Base-by-base conservation (phyloP, 805 yeast genomes). In the Nadsonia fulvescens region DNA sequence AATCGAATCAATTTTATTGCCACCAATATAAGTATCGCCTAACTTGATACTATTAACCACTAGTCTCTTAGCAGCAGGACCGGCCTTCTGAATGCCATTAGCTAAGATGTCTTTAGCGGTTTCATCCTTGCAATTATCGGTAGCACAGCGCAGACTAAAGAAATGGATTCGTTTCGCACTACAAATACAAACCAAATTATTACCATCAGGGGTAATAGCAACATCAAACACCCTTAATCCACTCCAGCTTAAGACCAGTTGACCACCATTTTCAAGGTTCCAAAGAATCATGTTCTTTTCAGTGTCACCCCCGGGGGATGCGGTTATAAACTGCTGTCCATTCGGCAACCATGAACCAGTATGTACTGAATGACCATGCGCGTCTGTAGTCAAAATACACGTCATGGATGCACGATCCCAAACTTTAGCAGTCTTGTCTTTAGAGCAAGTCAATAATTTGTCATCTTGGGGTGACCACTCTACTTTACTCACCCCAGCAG, bases 391-490 rank as follows among this genome's bases (percentile, higher is more conserved):
- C 35, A n/a, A 32, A 10, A 25, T 30, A 27, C 30, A 42, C 39
- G 30, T 44, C 27, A 56, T 67, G 5, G 51, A 49, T 31, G 34
- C 47, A 2, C 72, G 51, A 37, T 68, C 67, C 79, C 91, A 79
- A 2, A 83, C 53, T 26, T 70, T 61, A 5, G 78, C 70, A 8
- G 61, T 56, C 15, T 70, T 68, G 46, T 78, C 92, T 36, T 72
- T 62, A 6, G 83, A 66, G 31, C 89, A 70, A 4, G 81, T 63
- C 6, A 82, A 63, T 14, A 83, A 35, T 39, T 61, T 63, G 5
- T 59, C 41, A 39, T 78, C 83, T 38, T 71, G 70, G 0, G 71
- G 71, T 3, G 83, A 77, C 75, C 92, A 83, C 22, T 73, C 59
- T 4, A 78, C 62, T 2, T 73, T 58, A 27, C 66, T 64, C 39